Base-by-base conservation (phyloP, 1,139 yeast genomes). In the Saccharomyces pastorianus region DNA sequence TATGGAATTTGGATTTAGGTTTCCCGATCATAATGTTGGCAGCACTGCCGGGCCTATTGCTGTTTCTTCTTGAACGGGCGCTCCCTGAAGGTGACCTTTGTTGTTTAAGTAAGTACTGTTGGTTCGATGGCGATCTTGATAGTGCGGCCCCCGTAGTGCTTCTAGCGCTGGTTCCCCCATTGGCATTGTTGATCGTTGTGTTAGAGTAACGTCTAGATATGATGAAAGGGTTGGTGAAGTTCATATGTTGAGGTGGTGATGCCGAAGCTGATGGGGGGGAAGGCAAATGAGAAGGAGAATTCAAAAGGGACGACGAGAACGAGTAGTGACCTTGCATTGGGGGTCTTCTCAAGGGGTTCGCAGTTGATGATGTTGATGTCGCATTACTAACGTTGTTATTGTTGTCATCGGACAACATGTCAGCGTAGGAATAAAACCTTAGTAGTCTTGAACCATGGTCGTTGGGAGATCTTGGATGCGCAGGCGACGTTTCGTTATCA, bases 401-500 rank as follows among this genome's bases (percentile, higher is more conserved):
- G 38, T 65, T 63, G 65, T 85, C 90, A 63, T 78, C 82, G 60
- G 76, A 81, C 59, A 88, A 77, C 78, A 88, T 80, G 62, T 88
- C 96, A 6, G 93, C 95, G 67, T 85, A 88, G 5, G 93, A 84
- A 65, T 82, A 85, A 68, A 87, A 87, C 51, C 84, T 79, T 44
- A 85, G 73, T n/a, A 62, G 55, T 31, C 55, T 55, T 6, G 55
- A 53, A 31, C 32, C 41, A 11, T 56, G 49, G 20, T 48, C 48
- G 26, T 51, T 51, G 6, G 17, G 14, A 31, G 47, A 47, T 46
- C 31, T 46, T 13, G 48, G 31, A 27, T 46, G 48, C 48, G 31
- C 31, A n/a, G 31, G 31, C 13, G 48, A 26, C 31, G n/a, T 13
- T 9, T 46, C 31, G 29, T 46, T 46, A 3, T 26, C 48, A 46